Base-by-base conservation (phyloP, 129 eudicot species). In the Flaveria robusta region DNA sequence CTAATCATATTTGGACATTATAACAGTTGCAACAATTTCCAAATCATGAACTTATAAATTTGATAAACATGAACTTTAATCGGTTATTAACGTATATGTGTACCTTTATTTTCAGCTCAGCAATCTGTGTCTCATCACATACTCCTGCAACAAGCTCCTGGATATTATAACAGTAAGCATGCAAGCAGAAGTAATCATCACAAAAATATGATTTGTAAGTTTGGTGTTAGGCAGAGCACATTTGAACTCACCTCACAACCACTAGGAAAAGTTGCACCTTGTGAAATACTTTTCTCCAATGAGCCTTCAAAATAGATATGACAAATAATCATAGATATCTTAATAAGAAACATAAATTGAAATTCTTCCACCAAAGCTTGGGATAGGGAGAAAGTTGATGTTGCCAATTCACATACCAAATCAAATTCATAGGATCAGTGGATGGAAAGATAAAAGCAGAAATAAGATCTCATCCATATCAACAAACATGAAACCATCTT, bases 81-180 rank as follows among this genome's bases (percentile, higher is more conserved):
- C 4, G 55, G 18, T 12, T 51, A 73, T 29, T 63, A 63, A 65
- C 27, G 49, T 31, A 37, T 37, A 9, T 8, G n/a, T 47, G 79
- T 68, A 88, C 94, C 97, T 91, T 91, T 34, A 88, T 75, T 79
- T 91, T 88, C 74, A 91, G 85, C 85, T 91, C 91, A 45, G 92
- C 97, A 72, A 91, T 82, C 78, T 87, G 82, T 14, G 97, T 91
- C 66, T 83, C 88, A 34, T 91, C 97, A 74, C 97, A 91, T 55
- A 91, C 94, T 72, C 87, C 87, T 63, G 63, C 56, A 49, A 88
- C 70, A 76, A 91, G 86, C 49, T 75, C 88, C 97, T 91, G 94
- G 66, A 34, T 22, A 63, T 22, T 69, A 70, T 50, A 74, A 73
- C 34, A 18, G 5, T 18, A 63, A 76, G 70, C 52, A 76, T 75